Conservation (phyloP, 179 eudicot genomes). For the Beta macrorhiza region DNA sequence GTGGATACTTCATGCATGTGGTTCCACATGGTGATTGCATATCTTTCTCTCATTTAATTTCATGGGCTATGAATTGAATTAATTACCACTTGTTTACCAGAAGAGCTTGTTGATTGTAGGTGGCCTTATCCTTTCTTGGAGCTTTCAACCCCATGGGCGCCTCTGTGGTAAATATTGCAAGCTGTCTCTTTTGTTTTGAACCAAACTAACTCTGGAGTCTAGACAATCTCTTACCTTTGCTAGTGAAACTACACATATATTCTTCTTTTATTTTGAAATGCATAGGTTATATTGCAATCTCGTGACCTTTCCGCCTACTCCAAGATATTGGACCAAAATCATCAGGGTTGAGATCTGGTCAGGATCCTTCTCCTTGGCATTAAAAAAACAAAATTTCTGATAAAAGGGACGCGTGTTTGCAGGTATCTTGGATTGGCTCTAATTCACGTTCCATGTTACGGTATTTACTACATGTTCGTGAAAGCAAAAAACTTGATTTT, state of each 20-base stretch:
- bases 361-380: too few relatives aligned
- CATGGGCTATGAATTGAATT: background rate
- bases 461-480: constrained; percentile 56
- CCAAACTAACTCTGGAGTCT: too few relatives aligned
- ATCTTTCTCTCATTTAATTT: background rate
- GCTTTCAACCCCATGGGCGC: constrained; percentile 80
- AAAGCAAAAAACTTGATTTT: constrained; percentile 54
- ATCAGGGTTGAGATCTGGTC: too few relatives aligned
- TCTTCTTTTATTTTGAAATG: too few relatives aligned
- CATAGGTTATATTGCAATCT: too few relatives aligned
- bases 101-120: constrained; percentile 44
- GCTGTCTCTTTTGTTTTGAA: background rate
- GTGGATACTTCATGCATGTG: constrained; percentile 80
- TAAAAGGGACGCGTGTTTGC: background rate
- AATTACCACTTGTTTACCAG: background rate
- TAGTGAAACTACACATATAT: too few relatives aligned
- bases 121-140: constrained; percentile 99
- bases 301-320: too few relatives aligned
- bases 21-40: constrained; percentile 54
- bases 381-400: background rate
- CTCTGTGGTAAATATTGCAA: constrained; percentile 56
- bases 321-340: too few relatives aligned
- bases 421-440: constrained; percentile 78
- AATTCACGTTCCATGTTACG: constrained; percentile 79
- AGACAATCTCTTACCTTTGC: too few relatives aligned